phyloP scores from a whole-genome alignment of 2,329 filamentous ascomycete genomes.

The Epichloe typhina region DNA sequence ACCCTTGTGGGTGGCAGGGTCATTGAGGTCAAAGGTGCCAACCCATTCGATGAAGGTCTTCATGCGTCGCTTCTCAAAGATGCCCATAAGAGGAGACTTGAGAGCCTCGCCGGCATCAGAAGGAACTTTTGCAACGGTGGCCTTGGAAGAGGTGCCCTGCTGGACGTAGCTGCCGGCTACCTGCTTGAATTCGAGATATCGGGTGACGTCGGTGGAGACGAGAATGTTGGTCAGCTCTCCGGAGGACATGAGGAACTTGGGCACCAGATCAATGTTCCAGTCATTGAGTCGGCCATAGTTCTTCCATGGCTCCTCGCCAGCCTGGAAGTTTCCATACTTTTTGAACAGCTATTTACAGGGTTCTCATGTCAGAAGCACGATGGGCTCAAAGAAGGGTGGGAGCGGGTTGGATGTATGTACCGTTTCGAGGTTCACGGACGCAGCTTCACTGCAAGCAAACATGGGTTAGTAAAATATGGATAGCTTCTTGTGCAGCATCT shows the following conservation, averaged over 20 bases:
- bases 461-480: conserved; percentile 14
- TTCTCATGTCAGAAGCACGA: conserved; percentile 9
- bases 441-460: conserved; percentile 53
- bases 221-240: conserved; percentile 98
- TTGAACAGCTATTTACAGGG: conserved; percentile 64
- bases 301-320: conserved; percentile 88
- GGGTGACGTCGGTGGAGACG: conserved; percentile 83
- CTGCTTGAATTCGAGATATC: conserved; percentile 86
- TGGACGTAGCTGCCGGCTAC: conserved; percentile 95
- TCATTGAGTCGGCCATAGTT: conserved; percentile 93
- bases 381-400: conserved; percentile 7
- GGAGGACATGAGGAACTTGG: conserved; percentile 97
- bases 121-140: conserved; percentile 92
- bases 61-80: conserved; percentile 95
- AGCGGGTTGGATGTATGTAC: conserved; percentile 34
- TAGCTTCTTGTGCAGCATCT: background rate
- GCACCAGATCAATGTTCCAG: conserved; percentile 98
- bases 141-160: conserved; percentile 68
- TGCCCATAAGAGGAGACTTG: conserved; percentile 85
- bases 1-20: conserved; percentile 86
- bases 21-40: conserved; percentile 68
- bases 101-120: conserved; percentile 85
- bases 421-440: conserved; percentile 91
- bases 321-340: conserved; percentile 74
- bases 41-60: conserved; percentile 97